phyloP scores from a whole-genome alignment of 2,329 filamentous ascomycete genomes.

The Botrytis cinerea region DNA sequence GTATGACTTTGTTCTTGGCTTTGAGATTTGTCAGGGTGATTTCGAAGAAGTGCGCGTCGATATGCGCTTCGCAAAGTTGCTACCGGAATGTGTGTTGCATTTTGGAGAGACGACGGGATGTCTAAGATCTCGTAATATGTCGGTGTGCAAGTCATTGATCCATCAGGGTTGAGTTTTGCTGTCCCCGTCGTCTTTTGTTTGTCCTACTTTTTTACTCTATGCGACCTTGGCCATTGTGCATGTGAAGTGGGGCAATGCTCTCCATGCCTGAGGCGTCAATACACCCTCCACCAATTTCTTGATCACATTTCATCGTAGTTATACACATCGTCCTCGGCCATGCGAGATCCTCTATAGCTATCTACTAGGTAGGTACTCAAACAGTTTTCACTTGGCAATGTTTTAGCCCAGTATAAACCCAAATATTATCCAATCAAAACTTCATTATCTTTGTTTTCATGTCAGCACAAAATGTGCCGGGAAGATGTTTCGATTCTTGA shows the following conservation, averaged over 20 bases:
- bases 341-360: neutral
- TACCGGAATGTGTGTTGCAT: conserved; percentile 47
- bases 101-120: conserved; percentile 52
- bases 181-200: conserved; percentile 53
- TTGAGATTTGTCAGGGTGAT: conserved; percentile 55
- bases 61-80: conserved; percentile 63
- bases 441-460: neutral
- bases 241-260: neutral
- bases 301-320: neutral
- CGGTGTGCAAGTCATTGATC: conserved; percentile 40
- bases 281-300: neutral
- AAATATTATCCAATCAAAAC: no score
- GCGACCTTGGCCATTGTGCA: neutral
- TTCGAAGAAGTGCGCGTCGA: conserved; percentile 61
- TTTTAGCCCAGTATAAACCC: neutral
- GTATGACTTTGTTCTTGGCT: conserved; percentile 22
- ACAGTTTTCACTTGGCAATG: neutral
- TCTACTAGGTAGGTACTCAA: neutral
- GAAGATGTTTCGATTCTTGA: neutral
- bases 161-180: conserved; percentile 64
- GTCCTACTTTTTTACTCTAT: neutral
- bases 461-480: neutral
- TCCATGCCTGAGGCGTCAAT: conserved; percentile 5
- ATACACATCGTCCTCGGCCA: neutral
- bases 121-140: conserved; percentile 64